Conservation (phyloP, 2,329 filamentous ascomycete species). For the Basipetospora chlamydospora region DNA sequence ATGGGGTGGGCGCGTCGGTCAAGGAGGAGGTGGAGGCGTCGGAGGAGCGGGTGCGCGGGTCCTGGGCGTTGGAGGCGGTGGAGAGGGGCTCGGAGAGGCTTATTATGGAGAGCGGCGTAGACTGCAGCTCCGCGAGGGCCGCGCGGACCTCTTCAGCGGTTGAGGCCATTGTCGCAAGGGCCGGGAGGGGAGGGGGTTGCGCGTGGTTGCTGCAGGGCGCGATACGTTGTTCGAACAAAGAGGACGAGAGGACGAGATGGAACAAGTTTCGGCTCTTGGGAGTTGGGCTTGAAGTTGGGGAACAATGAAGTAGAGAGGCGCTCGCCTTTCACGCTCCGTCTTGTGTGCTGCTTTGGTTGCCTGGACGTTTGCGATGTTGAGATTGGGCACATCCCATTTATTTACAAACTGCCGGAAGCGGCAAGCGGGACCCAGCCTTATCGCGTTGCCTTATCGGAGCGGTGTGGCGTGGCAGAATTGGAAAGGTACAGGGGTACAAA, state of each 20-base stretch:
- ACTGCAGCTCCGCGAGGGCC: constrained; percentile 37
- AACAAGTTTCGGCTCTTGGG: too few relatives aligned
- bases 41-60: constrained; percentile 43
- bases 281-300: too few relatives aligned
- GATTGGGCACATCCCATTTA: constrained; percentile 15
- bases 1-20: constrained; percentile 54
- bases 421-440: constrained; percentile 9
- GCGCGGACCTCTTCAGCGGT: constrained; percentile 27
- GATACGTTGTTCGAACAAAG: too few relatives aligned
- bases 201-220: too few relatives aligned
- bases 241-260: too few relatives aligned
- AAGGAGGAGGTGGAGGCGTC: constrained; percentile 53
- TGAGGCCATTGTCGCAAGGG: constrained; percentile 4
- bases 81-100: constrained; percentile 59
- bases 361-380: too few relatives aligned
- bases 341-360: too few relatives aligned
- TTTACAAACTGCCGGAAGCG: constrained; percentile 24
- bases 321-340: too few relatives aligned
- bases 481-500: too few relatives aligned
- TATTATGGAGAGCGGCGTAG: constrained; percentile 53
- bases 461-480: constrained; percentile 1
- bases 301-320: too few relatives aligned
- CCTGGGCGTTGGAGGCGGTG: constrained; percentile 13
- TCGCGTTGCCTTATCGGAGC: not conserved
- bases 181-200: not conserved